phyloP scores from a whole-genome alignment of 306 rosid species.

The Medicago lupulina region DNA sequence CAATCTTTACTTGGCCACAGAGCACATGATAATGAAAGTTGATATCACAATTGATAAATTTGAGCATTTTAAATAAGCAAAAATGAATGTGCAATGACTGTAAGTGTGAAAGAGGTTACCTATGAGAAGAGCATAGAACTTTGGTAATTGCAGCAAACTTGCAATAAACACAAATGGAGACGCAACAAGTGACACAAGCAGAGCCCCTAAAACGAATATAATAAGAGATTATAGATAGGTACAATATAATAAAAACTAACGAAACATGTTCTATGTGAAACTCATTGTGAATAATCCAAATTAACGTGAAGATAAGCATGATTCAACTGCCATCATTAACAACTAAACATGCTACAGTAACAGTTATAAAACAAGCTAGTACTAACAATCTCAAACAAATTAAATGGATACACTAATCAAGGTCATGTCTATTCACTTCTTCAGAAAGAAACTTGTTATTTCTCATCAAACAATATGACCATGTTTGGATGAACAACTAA shows the following conservation, averaged over 20 bases:
- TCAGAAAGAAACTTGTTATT: background rate
- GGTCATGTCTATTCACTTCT: constrained; percentile 6
- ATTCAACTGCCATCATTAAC: background rate
- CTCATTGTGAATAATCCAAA: constrained; percentile 27
- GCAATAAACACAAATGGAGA: constrained; percentile 62
- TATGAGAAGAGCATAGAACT: constrained; percentile 71
- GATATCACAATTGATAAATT: constrained; percentile 2
- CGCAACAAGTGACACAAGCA: constrained; percentile 71
- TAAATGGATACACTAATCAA: constrained; percentile 1
- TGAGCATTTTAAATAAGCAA: constrained; percentile 2
- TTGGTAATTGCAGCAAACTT: constrained; percentile 72
- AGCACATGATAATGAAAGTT: constrained; percentile 17
- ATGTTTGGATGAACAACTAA: background rate
- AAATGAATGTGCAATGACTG: constrained; percentile 2
- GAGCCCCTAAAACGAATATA: constrained; percentile 60
- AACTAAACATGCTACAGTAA: constrained; percentile 27
- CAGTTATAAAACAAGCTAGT: background rate
- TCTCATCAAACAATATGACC: background rate
- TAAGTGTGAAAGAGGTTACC: constrained; percentile 53
- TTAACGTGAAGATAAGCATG: constrained; percentile 1
- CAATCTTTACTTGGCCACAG: constrained; percentile 15
- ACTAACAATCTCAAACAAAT: constrained; percentile 14
- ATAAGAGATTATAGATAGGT: constrained; percentile 3
- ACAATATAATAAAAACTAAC: background rate
- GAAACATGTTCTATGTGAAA: background rate